Evolutionary conservation across 495 filamentous ascomycete genomes (phyloP).

Genomic region (Tuber melanosporum): DNA sequence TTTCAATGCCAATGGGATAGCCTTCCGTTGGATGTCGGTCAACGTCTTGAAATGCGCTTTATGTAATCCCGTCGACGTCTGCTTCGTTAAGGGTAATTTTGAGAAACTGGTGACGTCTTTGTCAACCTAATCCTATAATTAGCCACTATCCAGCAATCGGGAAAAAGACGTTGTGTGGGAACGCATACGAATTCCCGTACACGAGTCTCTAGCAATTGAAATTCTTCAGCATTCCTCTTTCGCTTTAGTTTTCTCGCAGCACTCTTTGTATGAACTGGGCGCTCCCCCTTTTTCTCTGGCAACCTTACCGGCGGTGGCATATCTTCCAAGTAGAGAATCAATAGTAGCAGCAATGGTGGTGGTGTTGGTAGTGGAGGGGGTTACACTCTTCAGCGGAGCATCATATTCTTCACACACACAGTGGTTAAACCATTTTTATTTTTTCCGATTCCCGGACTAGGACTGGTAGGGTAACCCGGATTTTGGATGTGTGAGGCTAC

Average conservation of each 20-base stretch:
- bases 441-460: background rate
- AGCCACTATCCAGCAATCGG: slow-evolving; percentile 4
- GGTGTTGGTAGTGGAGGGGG: background rate
- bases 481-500: no score
- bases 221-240: slow-evolving; percentile 57
- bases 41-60: slow-evolving; percentile 82
- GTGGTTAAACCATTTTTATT: background rate
- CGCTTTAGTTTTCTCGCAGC: slow-evolving; percentile 52
- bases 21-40: slow-evolving; percentile 85
- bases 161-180: background rate
- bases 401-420: background rate
- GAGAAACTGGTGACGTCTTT: slow-evolving; percentile 50
- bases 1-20: slow-evolving; percentile 77
- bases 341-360: background rate
- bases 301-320: slow-evolving; percentile 26
- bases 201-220: slow-evolving; percentile 50
- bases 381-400: background rate
- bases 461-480: background rate
- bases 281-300: slow-evolving; percentile 23
- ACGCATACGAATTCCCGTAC: slow-evolving; percentile 48
- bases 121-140: slow-evolving; percentile 11
- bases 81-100: slow-evolving; percentile 76
- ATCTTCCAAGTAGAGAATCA: background rate
- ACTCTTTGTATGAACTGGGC: slow-evolving; percentile 30
- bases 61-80: slow-evolving; percentile 73